Evolutionary conservation across 257 asterid genomes (phyloP), one percentile per base, ranked within the genome.

Genomic region (Eucommia ulmoides): DNA sequence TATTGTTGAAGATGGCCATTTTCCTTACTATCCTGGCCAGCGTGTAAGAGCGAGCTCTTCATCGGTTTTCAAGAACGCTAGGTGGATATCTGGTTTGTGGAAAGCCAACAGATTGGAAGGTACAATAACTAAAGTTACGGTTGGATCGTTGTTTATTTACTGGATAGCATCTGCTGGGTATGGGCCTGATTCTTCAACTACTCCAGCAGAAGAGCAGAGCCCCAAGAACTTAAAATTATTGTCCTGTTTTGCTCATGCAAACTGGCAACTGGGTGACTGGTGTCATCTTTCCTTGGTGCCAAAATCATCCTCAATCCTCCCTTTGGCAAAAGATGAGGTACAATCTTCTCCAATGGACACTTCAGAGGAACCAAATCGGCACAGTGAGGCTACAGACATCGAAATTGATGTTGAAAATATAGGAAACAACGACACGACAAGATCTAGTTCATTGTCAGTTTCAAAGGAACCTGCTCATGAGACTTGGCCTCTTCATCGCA

Each of bases 151-250:
- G 50, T 79, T 72, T 49, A 76, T 87, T 58, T 77, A 81, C 65
- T 92, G 99, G 99, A 83, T 92, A 67, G 95, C 97, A 45, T 92
- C 99, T 61, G 97, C 99, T 55, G 95, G 95, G 21, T 83, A 81
- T 74, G 99, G 95, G 22, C 76, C 94, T 11, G 76, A 92, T 59
- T 77, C 81, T 52, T 80, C 84, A 56, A 75, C 68, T 42, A 65
- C 87, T 47, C 99, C 99, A 16, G 86, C 88, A 15, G 95, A 81
- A 67, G 97, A 87, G 72, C 97, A 83, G 56, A 76, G 78, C 49
- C 94, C 97, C 29, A 83, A 72, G 67, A 79, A 87, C 62, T 77
- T 92, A 62, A 91, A 87, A 53, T 45, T 86, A 19, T 54, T 87
- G 60, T 86, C 97, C 55, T 92, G 97, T 72, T 92, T 92, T 64